Evolutionary conservation across 2,329 filamentous ascomycete genomes (phyloP), one percentile per base, ranked within the genome.

Genomic region (Trichoderma harzianum): DNA sequence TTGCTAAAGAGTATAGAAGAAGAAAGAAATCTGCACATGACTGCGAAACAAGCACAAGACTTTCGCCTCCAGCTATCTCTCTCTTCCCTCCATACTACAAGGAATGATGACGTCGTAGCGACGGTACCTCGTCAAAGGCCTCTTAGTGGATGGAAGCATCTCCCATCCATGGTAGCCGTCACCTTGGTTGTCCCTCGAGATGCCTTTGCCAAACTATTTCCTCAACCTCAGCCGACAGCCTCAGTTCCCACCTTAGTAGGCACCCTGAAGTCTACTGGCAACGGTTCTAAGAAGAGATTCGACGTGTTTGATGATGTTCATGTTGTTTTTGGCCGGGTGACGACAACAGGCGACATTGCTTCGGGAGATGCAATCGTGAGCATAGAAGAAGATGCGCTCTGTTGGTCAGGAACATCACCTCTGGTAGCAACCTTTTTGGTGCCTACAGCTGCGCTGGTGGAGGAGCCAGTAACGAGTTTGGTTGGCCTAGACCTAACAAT

Each of bases 381-480:
- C 0, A 72, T 85, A 3, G 73, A 78, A 5, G 77, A 81, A 18
- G 83, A 85, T 61, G 70, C 74, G 7, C 72, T 74, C 18, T 79
- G 79, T 16, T 85, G 81, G 83, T 72, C 74, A 0, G 83, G 83
- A 10, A 73, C 76, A 0, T 81, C 83, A 6, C 74, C 82, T 1
- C 74, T 86, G 21, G 71, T 85, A 57, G 82, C 78, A 3, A 83
- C 83, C 0, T 85, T 84, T 75, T 80, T 82, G 28, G 81, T 82
- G 5, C 80, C 83, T 3, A 77, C 82, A 1, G 74, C 76, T 4
- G 72, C 77, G 1, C 75, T 85, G 0, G 80, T 82, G 55, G 69
- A 78, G 6, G 79, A 83, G 47, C 78, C 79, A 6, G 74, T 76
- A 36, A 77, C 76, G 5, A 74, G 77, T 1, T 69, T 75, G 10